These are phyloP conservation scores for Didymella lethalis DNA, from an alignment of 2,329 filamentous ascomycete species.

Conservation along the genomic window DNA sequence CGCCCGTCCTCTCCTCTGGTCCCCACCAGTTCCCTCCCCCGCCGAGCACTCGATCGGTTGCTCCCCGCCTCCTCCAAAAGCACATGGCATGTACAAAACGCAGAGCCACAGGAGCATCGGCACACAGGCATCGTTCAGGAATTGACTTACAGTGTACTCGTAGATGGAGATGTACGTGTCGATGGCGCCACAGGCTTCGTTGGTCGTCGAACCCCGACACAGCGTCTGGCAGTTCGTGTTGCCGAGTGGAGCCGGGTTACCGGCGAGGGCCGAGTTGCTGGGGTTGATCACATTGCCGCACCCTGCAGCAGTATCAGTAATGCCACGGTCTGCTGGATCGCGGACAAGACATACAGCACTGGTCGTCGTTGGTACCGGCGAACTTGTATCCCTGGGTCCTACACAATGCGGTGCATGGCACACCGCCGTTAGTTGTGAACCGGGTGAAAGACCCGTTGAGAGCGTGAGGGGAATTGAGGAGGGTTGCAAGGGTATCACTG, in stretches of 20 bases:
- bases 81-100: constrained; percentile 6
- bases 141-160: constrained; percentile 25
- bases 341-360: constrained; percentile 25
- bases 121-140: constrained; percentile 21
- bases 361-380: constrained; percentile 26
- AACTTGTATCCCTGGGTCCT: constrained; percentile 9
- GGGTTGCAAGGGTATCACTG: too few relatives aligned
- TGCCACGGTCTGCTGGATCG: too few relatives aligned
- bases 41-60: constrained; percentile 8
- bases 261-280: not conserved
- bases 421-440: constrained; percentile 16
- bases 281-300: constrained; percentile 13
- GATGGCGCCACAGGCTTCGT: constrained; percentile 13
- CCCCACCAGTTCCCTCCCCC: constrained; percentile 2
- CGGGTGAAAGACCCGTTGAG: constrained; percentile 10
- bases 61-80: constrained; percentile 5
- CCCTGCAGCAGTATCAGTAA: constrained; percentile 1
- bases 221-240: not conserved
- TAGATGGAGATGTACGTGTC: constrained; percentile 18
- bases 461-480: constrained; percentile 6
- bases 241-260: constrained; percentile 1
- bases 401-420: constrained; percentile 15
- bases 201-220: constrained; percentile 3
- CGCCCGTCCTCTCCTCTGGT: not conserved
- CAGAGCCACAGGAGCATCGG: constrained; percentile 12